Percentiles rank a stretch among this genome's conserved stretches.
Evolutionary conservation across 2,329 filamentous ascomycete genomes (phyloP).

Genomic region (Aspergillus neotritici): DNA sequence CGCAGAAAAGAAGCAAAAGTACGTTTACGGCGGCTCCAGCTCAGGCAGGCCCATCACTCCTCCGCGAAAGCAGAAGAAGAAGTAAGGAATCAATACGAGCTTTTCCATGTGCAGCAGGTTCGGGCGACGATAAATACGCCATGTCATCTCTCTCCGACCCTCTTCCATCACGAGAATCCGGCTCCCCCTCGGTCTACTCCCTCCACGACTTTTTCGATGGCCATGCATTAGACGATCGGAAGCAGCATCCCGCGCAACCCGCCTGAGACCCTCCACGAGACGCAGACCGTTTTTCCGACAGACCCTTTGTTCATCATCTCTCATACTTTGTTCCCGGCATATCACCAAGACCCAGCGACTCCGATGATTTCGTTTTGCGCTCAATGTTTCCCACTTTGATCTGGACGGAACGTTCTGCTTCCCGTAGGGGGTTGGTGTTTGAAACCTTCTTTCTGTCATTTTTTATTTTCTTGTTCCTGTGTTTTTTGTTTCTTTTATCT

Average conservation of each 20-base stretch:
- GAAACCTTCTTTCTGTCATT: conserved; percentile 8
- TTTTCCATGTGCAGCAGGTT: conserved; percentile 76
- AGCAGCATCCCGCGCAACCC: conserved; percentile 16
- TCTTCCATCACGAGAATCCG: conserved; percentile 19
- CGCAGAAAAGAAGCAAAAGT: conserved; percentile 99
- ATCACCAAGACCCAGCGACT: conserved; percentile 17
- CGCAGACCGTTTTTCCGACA: conserved; percentile 11
- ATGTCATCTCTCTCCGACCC: conserved; percentile 21
- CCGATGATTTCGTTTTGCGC: conserved; percentile 13
- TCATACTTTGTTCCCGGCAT: conserved; percentile 15
- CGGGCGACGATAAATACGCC: conserved; percentile 73
- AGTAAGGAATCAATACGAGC: conserved; percentile 66
- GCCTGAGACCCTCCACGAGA: conserved; percentile 14
- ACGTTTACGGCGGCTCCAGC: conserved; percentile 72
- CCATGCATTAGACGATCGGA: conserved; percentile 21
- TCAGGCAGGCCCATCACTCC: conserved; percentile 64
- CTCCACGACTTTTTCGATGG: conserved; percentile 24
- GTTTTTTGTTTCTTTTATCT: conserved; percentile 10
- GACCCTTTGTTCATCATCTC: no score
- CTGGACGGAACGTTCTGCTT: conserved; percentile 24
- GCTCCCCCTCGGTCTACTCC: conserved; percentile 6
- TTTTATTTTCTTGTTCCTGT: conserved; percentile 10
- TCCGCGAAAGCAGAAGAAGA: conserved; percentile 65
- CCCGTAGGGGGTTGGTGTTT: conserved; percentile 17
- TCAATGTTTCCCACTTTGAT: conserved; percentile 19